A percentile compares a stretch with the other conserved stretches of the same genome.
These are phyloP conservation scores for Hericium coralloides DNA, from an alignment of 768 basidiomycete species.

Conservation along the genomic window DNA sequence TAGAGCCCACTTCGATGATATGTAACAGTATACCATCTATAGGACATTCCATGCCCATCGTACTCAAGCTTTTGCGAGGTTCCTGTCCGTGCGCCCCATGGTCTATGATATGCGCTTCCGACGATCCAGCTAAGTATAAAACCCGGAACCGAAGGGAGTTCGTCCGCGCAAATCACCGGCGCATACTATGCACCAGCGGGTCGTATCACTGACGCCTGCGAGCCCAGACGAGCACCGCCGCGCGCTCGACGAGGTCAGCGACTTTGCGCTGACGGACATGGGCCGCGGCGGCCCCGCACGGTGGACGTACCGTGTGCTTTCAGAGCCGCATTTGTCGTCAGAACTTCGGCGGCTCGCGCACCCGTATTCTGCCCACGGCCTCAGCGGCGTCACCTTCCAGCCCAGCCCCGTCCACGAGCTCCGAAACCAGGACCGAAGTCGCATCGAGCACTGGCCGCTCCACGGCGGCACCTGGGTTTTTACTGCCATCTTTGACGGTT, in stretches of 20 bases:
- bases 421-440: conserved; percentile 34
- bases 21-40: background rate
- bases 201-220: conserved; percentile 36
- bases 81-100: background rate
- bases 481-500: conserved; percentile 40
- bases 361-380: conserved; percentile 23
- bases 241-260: conserved; percentile 43
- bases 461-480: conserved; percentile 34
- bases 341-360: conserved; percentile 32
- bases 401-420: conserved; percentile 28
- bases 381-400: conserved; percentile 36
- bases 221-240: conserved; percentile 38
- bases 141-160: no score
- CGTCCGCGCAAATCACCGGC: background rate
- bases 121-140: no score
- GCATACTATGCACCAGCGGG: conserved; percentile 15
- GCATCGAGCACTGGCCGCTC: conserved; percentile 32
- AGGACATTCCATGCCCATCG: background rate
- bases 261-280: conserved; percentile 45
- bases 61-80: background rate
- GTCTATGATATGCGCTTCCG: background rate
- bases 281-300: conserved; percentile 40
- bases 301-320: conserved; percentile 45
- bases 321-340: conserved; percentile 29
- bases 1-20: background rate